phyloP scores from a whole-genome alignment of 305 asterid species.

The Solanum chacoense region DNA sequence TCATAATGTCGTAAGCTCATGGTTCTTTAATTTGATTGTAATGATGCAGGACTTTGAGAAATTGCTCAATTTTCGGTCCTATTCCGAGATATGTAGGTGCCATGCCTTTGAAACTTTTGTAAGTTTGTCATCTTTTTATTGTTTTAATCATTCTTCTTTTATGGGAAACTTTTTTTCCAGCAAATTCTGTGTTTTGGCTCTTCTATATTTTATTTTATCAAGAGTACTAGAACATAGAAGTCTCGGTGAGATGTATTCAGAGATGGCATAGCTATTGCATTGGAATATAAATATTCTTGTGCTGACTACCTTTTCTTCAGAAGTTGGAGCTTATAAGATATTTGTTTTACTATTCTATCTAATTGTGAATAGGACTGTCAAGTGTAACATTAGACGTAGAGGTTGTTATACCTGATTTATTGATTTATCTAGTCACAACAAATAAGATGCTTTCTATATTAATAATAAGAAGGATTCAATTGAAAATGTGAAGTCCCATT shows the following conservation, averaged over 20 bases:
- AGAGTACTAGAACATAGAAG: background rate
- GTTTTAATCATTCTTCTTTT: background rate
- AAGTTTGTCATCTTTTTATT: constrained; percentile 16
- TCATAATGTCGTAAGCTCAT: background rate
- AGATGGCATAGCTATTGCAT: background rate
- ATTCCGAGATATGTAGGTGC: constrained; percentile 43
- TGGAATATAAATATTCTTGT: background rate
- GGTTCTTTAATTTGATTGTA: background rate
- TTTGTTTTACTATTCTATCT: background rate
- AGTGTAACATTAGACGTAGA: background rate
- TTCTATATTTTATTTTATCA: background rate
- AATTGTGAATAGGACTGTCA: background rate
- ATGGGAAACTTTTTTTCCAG: background rate
- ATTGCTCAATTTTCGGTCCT: constrained; percentile 56
- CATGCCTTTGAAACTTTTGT: constrained; percentile 39
- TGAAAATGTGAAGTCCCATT: background rate
- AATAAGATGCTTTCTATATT: background rate
- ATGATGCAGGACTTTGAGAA: constrained; percentile 56
- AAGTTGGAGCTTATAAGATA: background rate
- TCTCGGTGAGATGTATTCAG: background rate
- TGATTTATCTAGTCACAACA: background rate
- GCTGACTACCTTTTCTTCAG: background rate
- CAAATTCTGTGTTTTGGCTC: background rate
- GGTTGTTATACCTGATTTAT: background rate
- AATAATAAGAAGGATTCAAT: background rate